Conservation (phyloP, 2,329 filamentous ascomycete genomes). For the Colletotrichum orbiculare region DNA sequence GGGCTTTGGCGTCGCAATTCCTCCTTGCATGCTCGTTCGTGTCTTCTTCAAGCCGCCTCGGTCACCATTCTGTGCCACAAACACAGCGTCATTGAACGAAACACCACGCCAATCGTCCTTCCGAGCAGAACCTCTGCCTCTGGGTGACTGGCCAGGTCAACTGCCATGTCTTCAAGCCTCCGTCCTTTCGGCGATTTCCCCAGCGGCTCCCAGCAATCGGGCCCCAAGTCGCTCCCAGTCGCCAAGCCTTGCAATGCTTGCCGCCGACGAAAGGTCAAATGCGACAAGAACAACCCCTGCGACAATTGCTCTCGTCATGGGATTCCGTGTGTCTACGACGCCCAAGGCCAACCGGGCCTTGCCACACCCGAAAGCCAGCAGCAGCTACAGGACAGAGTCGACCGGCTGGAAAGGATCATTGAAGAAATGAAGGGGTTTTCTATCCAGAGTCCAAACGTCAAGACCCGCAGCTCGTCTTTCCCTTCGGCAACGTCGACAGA, state of each 20-base stretch:
- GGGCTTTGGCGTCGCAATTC: constrained; percentile 12
- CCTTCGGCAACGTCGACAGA: constrained; percentile 12
- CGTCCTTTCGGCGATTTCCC: no score
- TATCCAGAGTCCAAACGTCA: constrained; percentile 4
- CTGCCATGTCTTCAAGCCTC: constrained; percentile 8
- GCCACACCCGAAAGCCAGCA: constrained; percentile 26
- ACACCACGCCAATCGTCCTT: background rate
- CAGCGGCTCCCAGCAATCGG: no score
- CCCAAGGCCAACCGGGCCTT: constrained; percentile 13
- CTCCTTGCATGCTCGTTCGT: no score
- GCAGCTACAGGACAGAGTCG: constrained; percentile 29
- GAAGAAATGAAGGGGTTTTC: constrained; percentile 30
- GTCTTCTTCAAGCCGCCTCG: background rate
- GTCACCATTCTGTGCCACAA: background rate
- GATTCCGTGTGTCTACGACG: constrained; percentile 31
- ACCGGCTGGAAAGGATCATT: constrained; percentile 27
- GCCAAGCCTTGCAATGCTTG: constrained; percentile 34
- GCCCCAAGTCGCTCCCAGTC: constrained; percentile 15
- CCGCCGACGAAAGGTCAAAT: constrained; percentile 33
- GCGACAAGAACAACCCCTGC: constrained; percentile 35
- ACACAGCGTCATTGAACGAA: background rate
- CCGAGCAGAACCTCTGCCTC: constrained; percentile 19
- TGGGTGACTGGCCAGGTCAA: background rate
- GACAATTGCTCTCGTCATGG: constrained; percentile 28
- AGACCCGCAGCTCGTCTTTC: background rate